Percentiles rank a stretch among this genome's conserved stretches.
Evolutionary conservation across 2,329 filamentous ascomycete genomes (phyloP).

Genomic region (Pyrenochaeta sp.): DNA sequence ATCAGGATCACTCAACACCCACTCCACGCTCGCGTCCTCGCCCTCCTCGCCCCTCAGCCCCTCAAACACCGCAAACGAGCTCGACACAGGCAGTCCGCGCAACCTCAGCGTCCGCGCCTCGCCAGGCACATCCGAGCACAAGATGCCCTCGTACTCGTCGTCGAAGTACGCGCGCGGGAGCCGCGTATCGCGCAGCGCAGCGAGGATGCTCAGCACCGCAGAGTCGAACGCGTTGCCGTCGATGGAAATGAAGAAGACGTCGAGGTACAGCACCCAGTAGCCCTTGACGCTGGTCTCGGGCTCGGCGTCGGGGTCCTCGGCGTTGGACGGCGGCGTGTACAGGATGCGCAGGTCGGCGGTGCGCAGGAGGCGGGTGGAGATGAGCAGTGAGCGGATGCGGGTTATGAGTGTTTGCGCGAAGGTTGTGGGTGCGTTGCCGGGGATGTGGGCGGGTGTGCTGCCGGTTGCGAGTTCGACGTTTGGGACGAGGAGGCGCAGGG

Average conservation of each 20-base stretch:
- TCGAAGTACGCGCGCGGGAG: slow-evolving; percentile 86
- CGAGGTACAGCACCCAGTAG: slow-evolving; percentile 95
- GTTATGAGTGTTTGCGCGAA: slow-evolving; percentile 87
- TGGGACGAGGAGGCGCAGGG: slow-evolving; percentile 79
- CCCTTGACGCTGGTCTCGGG: slow-evolving; percentile 69
- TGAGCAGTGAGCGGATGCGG: slow-evolving; percentile 77
- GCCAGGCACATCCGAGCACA: slow-evolving; percentile 71
- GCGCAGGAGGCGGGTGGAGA: slow-evolving; percentile 72
- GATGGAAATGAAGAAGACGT: slow-evolving; percentile 91
- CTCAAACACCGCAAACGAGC: slow-evolving; percentile 78
- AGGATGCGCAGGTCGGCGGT: slow-evolving; percentile 76
- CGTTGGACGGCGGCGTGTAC: slow-evolving; percentile 60
- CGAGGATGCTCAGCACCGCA: slow-evolving; percentile 83
- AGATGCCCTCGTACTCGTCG: slow-evolving; percentile 75
- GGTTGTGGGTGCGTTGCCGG: slow-evolving; percentile 79
- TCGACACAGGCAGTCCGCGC: slow-evolving; percentile 73
- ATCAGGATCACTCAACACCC: slow-evolving; percentile 89
- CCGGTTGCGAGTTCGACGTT: slow-evolving; percentile 94
- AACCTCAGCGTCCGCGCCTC: slow-evolving; percentile 66
- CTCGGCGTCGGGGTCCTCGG: slow-evolving; percentile 58
- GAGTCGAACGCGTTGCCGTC: slow-evolving; percentile 93
- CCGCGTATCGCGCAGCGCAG: slow-evolving; percentile 78
- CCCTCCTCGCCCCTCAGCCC: slow-evolving; percentile 53
- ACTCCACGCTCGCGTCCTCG: slow-evolving; percentile 52
- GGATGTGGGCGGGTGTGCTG: slow-evolving; percentile 83